A percentile compares a stretch with the other conserved stretches of the same genome.
These are phyloP conservation scores for Juglanconis juglandina DNA, from an alignment of 2,329 filamentous ascomycete species.

Conservation along the genomic window DNA sequence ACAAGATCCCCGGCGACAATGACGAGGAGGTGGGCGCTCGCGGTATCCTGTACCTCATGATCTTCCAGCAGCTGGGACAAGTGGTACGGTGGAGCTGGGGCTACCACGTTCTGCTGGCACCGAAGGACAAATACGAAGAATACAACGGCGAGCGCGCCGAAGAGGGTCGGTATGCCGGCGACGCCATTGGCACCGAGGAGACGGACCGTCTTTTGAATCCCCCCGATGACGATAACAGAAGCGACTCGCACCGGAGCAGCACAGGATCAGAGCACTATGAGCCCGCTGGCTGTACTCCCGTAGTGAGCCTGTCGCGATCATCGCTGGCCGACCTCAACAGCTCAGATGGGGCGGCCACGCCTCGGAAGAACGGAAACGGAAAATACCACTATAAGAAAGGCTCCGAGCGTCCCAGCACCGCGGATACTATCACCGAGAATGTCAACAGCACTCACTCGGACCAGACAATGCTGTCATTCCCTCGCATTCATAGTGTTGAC, in stretches of 20 bases:
- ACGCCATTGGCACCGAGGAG: slow-evolving; percentile 41
- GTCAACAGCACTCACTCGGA: slow-evolving; percentile 24
- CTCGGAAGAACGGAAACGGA: slow-evolving; percentile 31
- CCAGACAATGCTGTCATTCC: slow-evolving; percentile 61
- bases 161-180: slow-evolving; percentile 58
- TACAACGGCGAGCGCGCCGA: slow-evolving; percentile 54
- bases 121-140: slow-evolving; percentile 68
- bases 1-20: slow-evolving; percentile 84
- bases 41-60: slow-evolving; percentile 90
- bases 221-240: slow-evolving; percentile 38
- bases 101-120: slow-evolving; percentile 89
- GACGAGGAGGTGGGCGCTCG: slow-evolving; percentile 91
- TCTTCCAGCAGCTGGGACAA: slow-evolving; percentile 97
- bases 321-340: slow-evolving; percentile 34
- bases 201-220: slow-evolving; percentile 42
- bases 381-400: slow-evolving; percentile 25
- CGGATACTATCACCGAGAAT: slow-evolving; percentile 17
- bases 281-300: slow-evolving; percentile 54
- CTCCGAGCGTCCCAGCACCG: slow-evolving; percentile 14
- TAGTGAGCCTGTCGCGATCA: slow-evolving; percentile 46
- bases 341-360: slow-evolving; percentile 8
- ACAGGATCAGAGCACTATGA: slow-evolving; percentile 46
- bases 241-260: slow-evolving; percentile 31
- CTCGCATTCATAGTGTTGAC: slow-evolving; percentile 46
- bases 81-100: slow-evolving; percentile 97